Base-by-base conservation (phyloP, 352 stramenopile genomes). In the Pythium aphanidermatum region DNA sequence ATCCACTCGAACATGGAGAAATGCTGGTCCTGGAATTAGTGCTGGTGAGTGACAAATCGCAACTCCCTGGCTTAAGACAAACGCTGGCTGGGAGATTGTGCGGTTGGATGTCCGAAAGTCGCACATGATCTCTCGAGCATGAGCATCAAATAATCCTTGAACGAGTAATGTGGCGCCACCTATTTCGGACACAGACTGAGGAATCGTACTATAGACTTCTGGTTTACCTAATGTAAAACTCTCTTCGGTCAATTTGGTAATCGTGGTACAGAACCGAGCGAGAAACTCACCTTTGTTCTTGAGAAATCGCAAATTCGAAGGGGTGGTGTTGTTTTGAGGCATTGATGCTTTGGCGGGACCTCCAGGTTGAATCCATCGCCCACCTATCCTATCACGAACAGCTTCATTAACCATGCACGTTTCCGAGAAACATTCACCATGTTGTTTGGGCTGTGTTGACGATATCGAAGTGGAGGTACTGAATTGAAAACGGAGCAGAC, bases 121-220 rank as follows among this genome's bases (percentile, higher is more conserved):
- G 26, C 49, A 57, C 0, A 51, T 41, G 10, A 51, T 13, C 2
- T 20, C 31, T 14, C 13, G 24, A n/a, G 19, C n/a, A 6, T 16
- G 25, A n/a, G 11, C 6, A 33, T 44, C 40, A 37, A 51, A 58
- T 4, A 16, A 10, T 4, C 50, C 50, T 8, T 45, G 11, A 20
- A 58, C 33, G 8, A 51, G 23, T n/a, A 58, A 13, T 25, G 19
- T 16, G 2, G 41, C 30, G 20, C 49, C 40, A 21, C 49, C 49
- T 23, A 40, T 23, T 44, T 57, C 38, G 2, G 31, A 34, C 13
- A 37, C 29, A 17, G 39, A 31, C 21, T 48, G 14, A n/a, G 49
- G 49, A 16, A 57, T 23, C 10, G 26, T 33, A 37, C 32, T 31
- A 11, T 19, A n/a, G 4, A 57, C 12, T 7, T 20, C 16, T n/a